Evolutionary conservation across 176 grass and related monocot species (phyloP).

Genomic region (Avena eriantha): DNA sequence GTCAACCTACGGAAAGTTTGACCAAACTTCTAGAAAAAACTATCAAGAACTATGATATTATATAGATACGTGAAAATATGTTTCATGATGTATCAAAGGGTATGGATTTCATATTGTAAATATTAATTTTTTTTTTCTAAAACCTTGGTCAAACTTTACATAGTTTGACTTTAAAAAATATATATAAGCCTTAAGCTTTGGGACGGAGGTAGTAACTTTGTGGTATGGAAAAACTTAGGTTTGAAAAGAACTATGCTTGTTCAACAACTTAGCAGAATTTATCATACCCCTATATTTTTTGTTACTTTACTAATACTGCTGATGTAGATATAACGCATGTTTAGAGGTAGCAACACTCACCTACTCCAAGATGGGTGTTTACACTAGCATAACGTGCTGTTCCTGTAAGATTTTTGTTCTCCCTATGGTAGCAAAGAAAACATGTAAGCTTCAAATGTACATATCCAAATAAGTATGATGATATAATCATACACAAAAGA

Average conservation of each 20-base stretch:
- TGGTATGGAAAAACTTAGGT: neutral
- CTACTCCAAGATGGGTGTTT: slow-evolving; percentile 78
- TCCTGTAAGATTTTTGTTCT: slow-evolving; percentile 80
- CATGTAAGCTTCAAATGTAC: slow-evolving; percentile 11
- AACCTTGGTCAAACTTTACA: no score
- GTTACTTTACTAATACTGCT: slow-evolving; percentile 1
- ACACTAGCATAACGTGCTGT: slow-evolving; percentile 79
- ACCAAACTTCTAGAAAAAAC: no score
- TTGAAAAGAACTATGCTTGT: slow-evolving; percentile 22
- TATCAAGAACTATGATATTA: no score
- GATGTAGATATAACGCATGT: neutral
- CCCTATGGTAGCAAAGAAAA: slow-evolving; percentile 51
- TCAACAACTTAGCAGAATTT: neutral
- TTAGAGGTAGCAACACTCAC: slow-evolving; percentile 41
- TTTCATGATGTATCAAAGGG: no score
- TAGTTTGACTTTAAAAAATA: no score
- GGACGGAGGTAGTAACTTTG: neutral
- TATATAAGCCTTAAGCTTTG: no score
- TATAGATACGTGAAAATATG: no score
- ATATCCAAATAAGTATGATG: slow-evolving; percentile 28
- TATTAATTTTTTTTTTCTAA: no score
- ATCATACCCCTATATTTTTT: neutral
- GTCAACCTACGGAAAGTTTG: no score
- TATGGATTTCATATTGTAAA: no score
- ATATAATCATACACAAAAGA: neutral